phyloP scores from a whole-genome alignment of 345 rosid genomes.

The Zanthoxylum bungeanum region DNA sequence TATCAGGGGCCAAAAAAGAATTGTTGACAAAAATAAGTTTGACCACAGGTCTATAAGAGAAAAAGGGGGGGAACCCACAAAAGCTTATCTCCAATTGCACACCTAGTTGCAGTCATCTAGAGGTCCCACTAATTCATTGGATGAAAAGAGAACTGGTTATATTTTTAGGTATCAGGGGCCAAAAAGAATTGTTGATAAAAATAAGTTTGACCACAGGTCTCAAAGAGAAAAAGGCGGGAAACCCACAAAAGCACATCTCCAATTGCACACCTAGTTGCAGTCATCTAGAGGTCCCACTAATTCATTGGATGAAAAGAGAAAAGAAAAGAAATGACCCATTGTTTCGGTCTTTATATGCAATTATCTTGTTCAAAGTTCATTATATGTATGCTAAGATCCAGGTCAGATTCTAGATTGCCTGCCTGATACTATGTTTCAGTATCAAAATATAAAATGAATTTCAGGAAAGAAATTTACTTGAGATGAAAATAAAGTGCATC shows the following conservation, averaged over 20 bases:
- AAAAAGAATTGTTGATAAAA: background rate
- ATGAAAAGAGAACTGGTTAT: background rate
- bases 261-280: background rate
- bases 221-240: background rate
- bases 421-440: background rate
- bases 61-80: background rate
- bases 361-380: background rate
- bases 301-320: background rate
- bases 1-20: background rate
- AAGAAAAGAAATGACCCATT: background rate
- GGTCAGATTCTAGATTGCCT: background rate
- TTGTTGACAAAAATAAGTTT: background rate
- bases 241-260: background rate
- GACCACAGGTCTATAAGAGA: background rate
- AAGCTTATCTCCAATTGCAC: background rate
- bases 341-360: background rate
- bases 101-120: background rate
- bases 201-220: background rate
- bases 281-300: background rate
- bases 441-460: constrained; percentile 1
- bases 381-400: background rate
- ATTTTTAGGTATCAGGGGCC: background rate
- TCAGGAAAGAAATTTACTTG: constrained; percentile 45
- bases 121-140: background rate
- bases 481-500: constrained; percentile 90